Base-by-base conservation (phyloP, 2,329 filamentous ascomycete genomes). In the Sarocladium brachiariae region DNA sequence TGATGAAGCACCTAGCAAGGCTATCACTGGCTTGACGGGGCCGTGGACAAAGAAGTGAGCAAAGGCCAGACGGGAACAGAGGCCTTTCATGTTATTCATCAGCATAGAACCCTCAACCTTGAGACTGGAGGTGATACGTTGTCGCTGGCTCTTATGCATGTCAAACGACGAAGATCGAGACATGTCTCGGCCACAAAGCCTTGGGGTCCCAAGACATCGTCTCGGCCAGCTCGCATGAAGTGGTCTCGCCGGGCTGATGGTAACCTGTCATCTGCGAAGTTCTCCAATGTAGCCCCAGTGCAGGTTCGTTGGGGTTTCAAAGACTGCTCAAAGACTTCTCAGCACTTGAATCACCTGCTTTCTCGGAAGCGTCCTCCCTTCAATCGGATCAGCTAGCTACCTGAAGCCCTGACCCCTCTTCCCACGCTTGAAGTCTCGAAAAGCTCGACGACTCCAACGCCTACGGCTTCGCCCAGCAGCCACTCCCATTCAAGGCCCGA, bases 371-470 rank as follows among this genome's bases (percentile, higher is more conserved):
- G n/a, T n/a, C n/a, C n/a, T n/a, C n/a, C n/a, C n/a, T n/a, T n/a
- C n/a, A n/a, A n/a, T n/a, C n/a, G n/a, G n/a, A n/a, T 41, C 35
- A 39, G 23, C 57, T 55, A 56, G n/a, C 45, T 55, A 53, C 63
- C 65, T 51, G 75, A 51, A 48, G 66, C 65, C 56, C 81, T 73
- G 52, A 88, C 76, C 10, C 80, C 86, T 53, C 77, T 73, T 1
- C 86, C 86, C n/a, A 89, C 84, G 58, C 80, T 86, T 13, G 83
- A 75, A 11, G 86, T 90, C 60, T 88, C 80, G 63, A 91, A 91
- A 13, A 87, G 68, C 65, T 91, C 86, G 3, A 89, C 76, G 14
- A 84, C 61, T 1, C 87, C 87, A 24, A 81, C 73, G 0, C 86
- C 87, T 21, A 87, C 73, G 38, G 84, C 86, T 63, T 89, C 85